A percentile compares a stretch with the other conserved stretches of the same genome.
Evolutionary conservation across 768 basidiomycete genomes (phyloP).

Genomic region (Sporobolomyces pararoseus): DNA sequence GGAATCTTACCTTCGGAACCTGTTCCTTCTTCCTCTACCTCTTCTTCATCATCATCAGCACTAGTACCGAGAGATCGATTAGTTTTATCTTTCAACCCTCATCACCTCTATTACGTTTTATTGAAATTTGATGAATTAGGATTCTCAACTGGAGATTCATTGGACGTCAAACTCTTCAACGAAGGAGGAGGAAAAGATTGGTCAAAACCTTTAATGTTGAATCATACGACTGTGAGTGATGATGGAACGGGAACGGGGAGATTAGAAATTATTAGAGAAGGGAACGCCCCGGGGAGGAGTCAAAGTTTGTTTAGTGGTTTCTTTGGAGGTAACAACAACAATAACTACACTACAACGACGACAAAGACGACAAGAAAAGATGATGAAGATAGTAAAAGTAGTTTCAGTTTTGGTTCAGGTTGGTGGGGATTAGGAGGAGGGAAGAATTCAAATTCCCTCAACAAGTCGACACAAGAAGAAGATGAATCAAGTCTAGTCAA

Average conservation of each 20-base stretch:
- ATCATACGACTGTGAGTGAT: conserved; percentile 32
- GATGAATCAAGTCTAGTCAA: conserved; percentile 66
- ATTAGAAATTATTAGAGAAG: conserved; percentile 10
- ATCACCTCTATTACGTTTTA: conserved; percentile 81
- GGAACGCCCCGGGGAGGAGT: not conserved
- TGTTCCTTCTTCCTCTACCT: not conserved
- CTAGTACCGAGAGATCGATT: conserved; percentile 52
- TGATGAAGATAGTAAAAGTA: conserved; percentile 59
- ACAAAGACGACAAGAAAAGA: conserved; percentile 2
- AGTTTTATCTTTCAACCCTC: conserved; percentile 66
- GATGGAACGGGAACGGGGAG: conserved; percentile 51
- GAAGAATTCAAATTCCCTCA: not conserved
- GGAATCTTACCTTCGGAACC: conserved; percentile 34
- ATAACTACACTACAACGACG: no score
- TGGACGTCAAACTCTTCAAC: conserved; percentile 74
- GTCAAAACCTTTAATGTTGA: conserved; percentile 65
- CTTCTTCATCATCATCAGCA: not conserved
- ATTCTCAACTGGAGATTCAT: conserved; percentile 65
- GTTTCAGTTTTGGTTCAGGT: conserved; percentile 62
- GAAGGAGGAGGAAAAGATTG: conserved; percentile 59
- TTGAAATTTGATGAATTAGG: conserved; percentile 78
- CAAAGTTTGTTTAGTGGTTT: conserved; percentile 7
- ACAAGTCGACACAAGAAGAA: not conserved
- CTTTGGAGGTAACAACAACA: no score
- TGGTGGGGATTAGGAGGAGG: conserved; percentile 61